phyloP scores from a whole-genome alignment of 768 basidiomycete species.

The Mycena leptocephala region DNA sequence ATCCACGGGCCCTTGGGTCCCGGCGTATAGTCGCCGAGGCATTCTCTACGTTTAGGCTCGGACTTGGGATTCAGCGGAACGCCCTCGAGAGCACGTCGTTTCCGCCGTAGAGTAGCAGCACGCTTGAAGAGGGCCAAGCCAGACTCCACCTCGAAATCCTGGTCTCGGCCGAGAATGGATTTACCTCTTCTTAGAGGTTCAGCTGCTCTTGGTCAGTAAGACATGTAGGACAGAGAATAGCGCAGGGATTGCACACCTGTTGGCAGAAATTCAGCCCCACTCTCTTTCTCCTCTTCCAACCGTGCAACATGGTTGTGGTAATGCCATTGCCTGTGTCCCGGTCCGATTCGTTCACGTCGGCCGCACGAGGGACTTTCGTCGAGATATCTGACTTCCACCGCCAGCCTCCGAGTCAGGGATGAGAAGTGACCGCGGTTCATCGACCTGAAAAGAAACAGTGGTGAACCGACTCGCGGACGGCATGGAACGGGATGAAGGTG shows the following conservation, averaged over 20 bases:
- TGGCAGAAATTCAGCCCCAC: constrained; percentile 67
- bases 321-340: constrained; percentile 82
- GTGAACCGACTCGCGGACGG: constrained; percentile 1
- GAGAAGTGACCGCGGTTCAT: not conserved
- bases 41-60: constrained; percentile 48
- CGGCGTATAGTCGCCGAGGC: constrained; percentile 73
- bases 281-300: constrained; percentile 65
- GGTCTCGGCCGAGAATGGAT: constrained; percentile 80
- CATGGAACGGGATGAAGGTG: not conserved
- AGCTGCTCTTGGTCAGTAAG: too few relatives aligned
- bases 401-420: not conserved
- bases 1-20: constrained; percentile 86
- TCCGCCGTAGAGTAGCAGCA: constrained; percentile 74
- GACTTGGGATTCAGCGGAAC: constrained; percentile 42
- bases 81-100: constrained; percentile 54
- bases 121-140: constrained; percentile 82
- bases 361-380: constrained; percentile 68
- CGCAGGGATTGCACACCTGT: constrained; percentile 63
- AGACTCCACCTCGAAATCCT: constrained; percentile 73
- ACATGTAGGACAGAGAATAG: too few relatives aligned
- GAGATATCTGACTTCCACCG: not conserved
- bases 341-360: constrained; percentile 81
- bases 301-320: constrained; percentile 79
- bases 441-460: constrained; percentile 14
- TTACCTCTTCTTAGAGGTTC: constrained; percentile 73